Percentiles rank a stretch among this genome's conserved stretches.
Conservation (phyloP, 345 rosid species). For the Gossypium ekmanianum region DNA sequence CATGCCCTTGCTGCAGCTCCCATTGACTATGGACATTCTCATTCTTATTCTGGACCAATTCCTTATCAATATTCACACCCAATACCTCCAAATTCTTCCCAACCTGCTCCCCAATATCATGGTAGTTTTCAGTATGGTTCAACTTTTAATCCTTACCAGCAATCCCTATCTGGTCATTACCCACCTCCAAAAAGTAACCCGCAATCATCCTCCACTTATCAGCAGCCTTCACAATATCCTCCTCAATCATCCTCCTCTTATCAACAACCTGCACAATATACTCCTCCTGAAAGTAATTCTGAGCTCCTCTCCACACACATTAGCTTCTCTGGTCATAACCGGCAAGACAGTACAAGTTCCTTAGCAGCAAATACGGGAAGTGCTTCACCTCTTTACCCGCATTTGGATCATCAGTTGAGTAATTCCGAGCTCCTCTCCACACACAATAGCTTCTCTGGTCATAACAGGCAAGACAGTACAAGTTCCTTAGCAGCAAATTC, state of each 20-base stretch:
- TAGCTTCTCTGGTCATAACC: slow-evolving; percentile 38
- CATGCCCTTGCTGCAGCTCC: slow-evolving; percentile 35
- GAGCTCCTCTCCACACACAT: slow-evolving; percentile 31
- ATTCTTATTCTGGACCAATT: slow-evolving; percentile 5
- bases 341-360: slow-evolving; percentile 47
- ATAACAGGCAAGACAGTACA: slow-evolving; percentile 48
- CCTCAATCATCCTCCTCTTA: slow-evolving; percentile 30
- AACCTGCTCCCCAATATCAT: slow-evolving; percentile 38
- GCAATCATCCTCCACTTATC: slow-evolving; percentile 33
- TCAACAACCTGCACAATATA: slow-evolving; percentile 35
- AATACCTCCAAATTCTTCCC: slow-evolving; percentile 17
- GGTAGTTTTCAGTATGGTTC: slow-evolving; percentile 45
- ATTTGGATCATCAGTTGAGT: slow-evolving; percentile 51
- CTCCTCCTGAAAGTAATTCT: slow-evolving; percentile 35
- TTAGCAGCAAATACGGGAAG: slow-evolving; percentile 23
- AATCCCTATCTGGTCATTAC: slow-evolving; percentile 30
- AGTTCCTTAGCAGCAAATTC: slow-evolving; percentile 23
- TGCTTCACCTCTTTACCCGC: slow-evolving; percentile 51
- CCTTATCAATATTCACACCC: slow-evolving; percentile 41
- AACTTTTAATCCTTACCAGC: slow-evolving; percentile 39
- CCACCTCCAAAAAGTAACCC: slow-evolving; percentile 40
- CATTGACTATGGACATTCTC: slow-evolving; percentile 28
- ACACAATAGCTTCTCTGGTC: slow-evolving; percentile 34
- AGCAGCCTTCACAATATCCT: slow-evolving; percentile 33
- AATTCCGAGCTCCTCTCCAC: slow-evolving; percentile 32